Base-by-base conservation (phyloP, 495 filamentous ascomycete genomes). In the Annulohypoxylon nitens region DNA sequence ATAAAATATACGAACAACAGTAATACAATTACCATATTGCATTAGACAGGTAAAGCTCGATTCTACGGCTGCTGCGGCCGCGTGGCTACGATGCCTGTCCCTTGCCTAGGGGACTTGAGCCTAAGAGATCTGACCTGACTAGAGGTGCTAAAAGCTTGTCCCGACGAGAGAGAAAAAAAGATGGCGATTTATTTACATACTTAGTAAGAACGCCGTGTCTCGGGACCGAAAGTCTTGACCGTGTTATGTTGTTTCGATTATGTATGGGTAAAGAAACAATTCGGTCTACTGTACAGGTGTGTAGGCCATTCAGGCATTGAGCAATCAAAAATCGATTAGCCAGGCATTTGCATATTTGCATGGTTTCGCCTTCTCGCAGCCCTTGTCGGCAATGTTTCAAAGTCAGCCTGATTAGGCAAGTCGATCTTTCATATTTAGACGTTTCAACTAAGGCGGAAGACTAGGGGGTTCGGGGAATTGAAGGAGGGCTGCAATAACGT, bases 361-460 rank as follows among this genome's bases (percentile, higher is more conserved):
- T 70, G 59, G 72, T 75, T 75, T 75, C 72, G 72, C 67, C 72
- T 75, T 68, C 72, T 75, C 72, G 64, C 67, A 75, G 72, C 72
- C 72, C 72, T 71, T 75, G 72, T 75, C 67, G 65, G 64, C 63
- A 67, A 75, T 64, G 74, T 73, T 62, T 78, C 68, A 76, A 70
- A 69, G 64, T 76, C 62, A 74, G 59, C 75, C 72, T 64, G 67
- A 78, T 73, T 73, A 75, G 77, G 77, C 71, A 78, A 78, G 71
- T 77, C 66, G 77, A 61, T 61, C 75, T 70, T 64, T 77, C 65
- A 75, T 69, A 69, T 72, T 73, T 73, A 64, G 76, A 76, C 71
- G 74, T 77, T 77, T 78, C 75, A 74, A 78, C 71, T 75, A 71
- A 70, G 61, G 64, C 65, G 61, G 61, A 74, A 73, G 71, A 73